phyloP scores from a whole-genome alignment of 306 rosid genomes.

The Inga laurina region DNA sequence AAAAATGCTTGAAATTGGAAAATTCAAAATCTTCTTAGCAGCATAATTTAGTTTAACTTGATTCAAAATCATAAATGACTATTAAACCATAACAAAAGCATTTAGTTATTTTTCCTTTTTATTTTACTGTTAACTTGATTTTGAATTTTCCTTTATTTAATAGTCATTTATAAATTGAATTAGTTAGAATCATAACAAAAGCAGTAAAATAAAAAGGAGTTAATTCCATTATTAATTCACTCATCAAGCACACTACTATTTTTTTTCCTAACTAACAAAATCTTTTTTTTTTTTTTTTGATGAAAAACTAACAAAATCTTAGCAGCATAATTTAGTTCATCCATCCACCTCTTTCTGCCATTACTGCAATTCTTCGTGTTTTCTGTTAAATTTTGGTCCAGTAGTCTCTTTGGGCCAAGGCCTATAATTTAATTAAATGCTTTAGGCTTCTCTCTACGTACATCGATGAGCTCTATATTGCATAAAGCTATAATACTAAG shows the following conservation, averaged over 20 bases:
- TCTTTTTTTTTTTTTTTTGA: no score
- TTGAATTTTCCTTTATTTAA: no score
- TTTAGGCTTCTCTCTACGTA: neutral
- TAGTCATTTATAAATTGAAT: no score
- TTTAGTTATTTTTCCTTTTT: no score
- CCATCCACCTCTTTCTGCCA: neutral
- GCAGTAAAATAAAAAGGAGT: neutral
- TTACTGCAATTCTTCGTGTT: neutral
- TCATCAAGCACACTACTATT: neutral
- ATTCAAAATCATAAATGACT: no score
- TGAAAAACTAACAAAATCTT: no score
- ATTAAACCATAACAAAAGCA: no score
- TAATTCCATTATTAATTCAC: no score
- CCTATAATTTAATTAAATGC: neutral
- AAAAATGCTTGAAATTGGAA: no score
- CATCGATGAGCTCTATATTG: neutral
- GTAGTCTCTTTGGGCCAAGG: neutral
- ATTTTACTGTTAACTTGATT: no score
- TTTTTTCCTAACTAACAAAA: neutral
- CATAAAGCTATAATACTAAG: neutral
- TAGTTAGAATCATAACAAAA: neutral
- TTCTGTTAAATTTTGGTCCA: neutral
- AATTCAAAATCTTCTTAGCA: no score
- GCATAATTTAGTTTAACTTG: no score
- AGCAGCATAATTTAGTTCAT: neutral